Evolutionary conservation across 2,329 filamentous ascomycete genomes (phyloP), one percentile per base, ranked within the genome.

Genomic region (Penicillium olsonii): DNA sequence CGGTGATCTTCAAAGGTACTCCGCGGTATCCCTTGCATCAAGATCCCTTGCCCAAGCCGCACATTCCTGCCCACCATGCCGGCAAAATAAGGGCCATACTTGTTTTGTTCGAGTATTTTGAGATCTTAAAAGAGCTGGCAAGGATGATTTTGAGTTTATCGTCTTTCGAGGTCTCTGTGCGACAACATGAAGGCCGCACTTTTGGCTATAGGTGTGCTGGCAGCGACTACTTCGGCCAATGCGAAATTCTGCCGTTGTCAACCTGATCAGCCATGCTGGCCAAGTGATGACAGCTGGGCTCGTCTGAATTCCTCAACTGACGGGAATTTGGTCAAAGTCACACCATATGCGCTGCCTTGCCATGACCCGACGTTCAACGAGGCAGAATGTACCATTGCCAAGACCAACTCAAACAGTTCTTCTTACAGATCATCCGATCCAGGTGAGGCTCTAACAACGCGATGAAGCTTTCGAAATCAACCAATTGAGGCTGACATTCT

Each of bases 201-300:
- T 3, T 31, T 31, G 29, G 29, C 12, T 5, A 6, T 31, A 5
- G 11, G 11, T n/a, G 14, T n/a, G 29, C 12, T 31, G 29, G 11
- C n/a, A 6, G 29, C 29, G 12, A 4, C 12, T n/a, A 31, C 5
- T n/a, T n/a, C 29, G 29, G 29, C 12, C 7, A n/a, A 31, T 6
- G 26, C 26, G 19, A 22, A 17, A 26, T 27, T 29, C 39, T 38
- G 19, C 45, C 37, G 42, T 41, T 50, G 48, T 27, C 24, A 41
- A 14, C 48, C 48, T 14, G 15, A 24, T 9, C 22, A 50, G 15
- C 24, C 14, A 12, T 51, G 48, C 17, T 51, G 48, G 48, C 48
- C 48, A n/a, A 19, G 12, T 26, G 34, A 37, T 12, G 20, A 34
- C 6, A 17, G 33, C 5, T 51, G 48, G 48, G 18, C 19, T 14